A percentile compares a stretch with the other conserved stretches of the same genome.
phyloP scores from a whole-genome alignment of 2,329 filamentous ascomycete genomes.

The Colletotrichum sp. region DNA sequence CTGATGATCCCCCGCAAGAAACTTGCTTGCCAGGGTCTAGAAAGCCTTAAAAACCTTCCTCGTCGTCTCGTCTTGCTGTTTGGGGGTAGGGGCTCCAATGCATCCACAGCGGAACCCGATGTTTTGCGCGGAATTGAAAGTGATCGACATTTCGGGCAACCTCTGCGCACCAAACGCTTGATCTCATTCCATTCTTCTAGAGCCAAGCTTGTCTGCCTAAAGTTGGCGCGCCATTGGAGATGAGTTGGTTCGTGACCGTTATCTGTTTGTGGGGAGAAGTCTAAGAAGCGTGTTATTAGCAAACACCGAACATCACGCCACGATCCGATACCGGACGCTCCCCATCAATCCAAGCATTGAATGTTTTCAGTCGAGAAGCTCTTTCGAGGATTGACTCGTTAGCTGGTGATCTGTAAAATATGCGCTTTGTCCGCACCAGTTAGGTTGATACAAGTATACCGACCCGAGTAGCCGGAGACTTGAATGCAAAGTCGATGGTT shows the following conservation, averaged over 20 bases:
- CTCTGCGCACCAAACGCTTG: neutral
- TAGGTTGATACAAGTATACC: neutral
- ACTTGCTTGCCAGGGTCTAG: neutral
- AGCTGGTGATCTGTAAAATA: neutral
- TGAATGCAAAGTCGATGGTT: neutral
- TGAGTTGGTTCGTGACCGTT: neutral
- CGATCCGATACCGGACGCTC: neutral
- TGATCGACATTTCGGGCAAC: neutral
- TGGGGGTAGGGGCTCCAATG: neutral
- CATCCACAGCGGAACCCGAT: constrained; percentile 11
- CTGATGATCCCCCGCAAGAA: neutral
- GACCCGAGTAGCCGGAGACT: neutral
- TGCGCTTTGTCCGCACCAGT: neutral
- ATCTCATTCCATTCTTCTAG: neutral
- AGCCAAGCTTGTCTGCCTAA: neutral
- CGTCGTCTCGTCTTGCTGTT: neutral
- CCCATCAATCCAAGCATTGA: neutral
- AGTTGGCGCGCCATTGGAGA: neutral
- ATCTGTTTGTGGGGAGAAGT: neutral
- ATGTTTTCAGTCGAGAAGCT: neutral
- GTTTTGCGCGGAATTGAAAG: neutral
- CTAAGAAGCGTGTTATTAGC: neutral
- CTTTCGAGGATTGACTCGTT: neutral
- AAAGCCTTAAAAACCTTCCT: neutral
- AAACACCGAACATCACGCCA: neutral